Evolutionary conservation across 768 basidiomycete species (phyloP).

Genomic region (Amanita polypyramis): DNA sequence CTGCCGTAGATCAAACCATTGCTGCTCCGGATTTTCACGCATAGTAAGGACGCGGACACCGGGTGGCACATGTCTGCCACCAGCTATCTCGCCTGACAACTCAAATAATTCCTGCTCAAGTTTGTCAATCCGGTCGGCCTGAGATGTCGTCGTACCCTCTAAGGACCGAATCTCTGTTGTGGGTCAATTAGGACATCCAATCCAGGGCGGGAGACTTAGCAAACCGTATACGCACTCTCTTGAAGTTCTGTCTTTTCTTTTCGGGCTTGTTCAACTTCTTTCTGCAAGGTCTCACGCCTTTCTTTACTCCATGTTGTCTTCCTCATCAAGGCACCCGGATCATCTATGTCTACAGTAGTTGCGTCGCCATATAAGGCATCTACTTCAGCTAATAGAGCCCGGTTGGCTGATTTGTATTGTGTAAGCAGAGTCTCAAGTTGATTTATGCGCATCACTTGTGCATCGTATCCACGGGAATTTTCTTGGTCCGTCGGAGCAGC

Average conservation of each 20-base stretch:
- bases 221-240: slow-evolving; percentile 23
- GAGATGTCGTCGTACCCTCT: slow-evolving; percentile 20
- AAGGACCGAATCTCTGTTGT: slow-evolving; percentile 5
- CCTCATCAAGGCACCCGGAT: slow-evolving; percentile 27
- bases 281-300: slow-evolving; percentile 9
- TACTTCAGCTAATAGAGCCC: slow-evolving; percentile 35
- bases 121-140: slow-evolving; percentile 44
- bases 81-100: slow-evolving; percentile 63
- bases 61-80: slow-evolving; percentile 66
- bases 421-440: slow-evolving; percentile 45
- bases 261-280: slow-evolving; percentile 5
- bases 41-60: slow-evolving; percentile 60
- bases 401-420: slow-evolving; percentile 44
- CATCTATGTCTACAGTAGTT: slow-evolving; percentile 16
- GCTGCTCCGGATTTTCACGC: slow-evolving; percentile 71
- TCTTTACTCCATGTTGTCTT: slow-evolving; percentile 19
- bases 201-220: background rate
- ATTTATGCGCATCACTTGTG: slow-evolving; percentile 32
- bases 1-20: slow-evolving; percentile 69
- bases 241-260: slow-evolving; percentile 18
- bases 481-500: background rate
- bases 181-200: background rate
- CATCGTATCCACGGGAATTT: slow-evolving; percentile 10
- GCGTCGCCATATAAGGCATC: slow-evolving; percentile 31
- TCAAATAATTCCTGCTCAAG: slow-evolving; percentile 76